Evolutionary conservation across 2,329 filamentous ascomycete genomes (phyloP).

Genomic region (Sclerotinia nivalis): DNA sequence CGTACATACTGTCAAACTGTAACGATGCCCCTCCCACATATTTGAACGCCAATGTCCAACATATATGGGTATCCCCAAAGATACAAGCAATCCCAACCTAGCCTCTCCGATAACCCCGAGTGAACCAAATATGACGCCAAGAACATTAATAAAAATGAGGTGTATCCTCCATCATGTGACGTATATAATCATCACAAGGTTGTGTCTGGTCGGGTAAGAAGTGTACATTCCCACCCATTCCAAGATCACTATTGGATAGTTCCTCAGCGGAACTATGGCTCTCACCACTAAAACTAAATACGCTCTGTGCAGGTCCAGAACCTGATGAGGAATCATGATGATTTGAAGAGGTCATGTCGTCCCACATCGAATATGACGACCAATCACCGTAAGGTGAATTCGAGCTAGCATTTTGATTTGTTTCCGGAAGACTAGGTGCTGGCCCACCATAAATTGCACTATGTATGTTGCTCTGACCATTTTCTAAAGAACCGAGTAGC

Average conservation of each 20-base stretch:
- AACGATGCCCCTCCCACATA: background rate
- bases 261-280: constrained; percentile 56
- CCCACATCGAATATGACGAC: constrained; percentile 57
- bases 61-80: constrained; percentile 2
- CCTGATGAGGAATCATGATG: constrained; percentile 42
- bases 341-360: constrained; percentile 44
- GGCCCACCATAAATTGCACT: constrained; percentile 76
- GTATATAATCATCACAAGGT: background rate
- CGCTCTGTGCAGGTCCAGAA: constrained; percentile 50
- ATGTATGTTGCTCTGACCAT: constrained; percentile 79
- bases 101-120: background rate
- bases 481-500: constrained; percentile 76
- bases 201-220: constrained; percentile 5
- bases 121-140: background rate
- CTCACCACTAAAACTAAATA: constrained; percentile 61
- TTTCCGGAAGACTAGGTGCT: constrained; percentile 39
- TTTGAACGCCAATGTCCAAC: constrained; percentile 12
- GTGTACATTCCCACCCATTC: constrained; percentile 15
- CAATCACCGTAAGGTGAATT: constrained; percentile 45
- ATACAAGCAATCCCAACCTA: background rate
- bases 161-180: background rate
- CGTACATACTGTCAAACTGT: background rate
- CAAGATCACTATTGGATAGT: constrained; percentile 36
- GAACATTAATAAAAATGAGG: background rate
- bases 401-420: constrained; percentile 24